Base-by-base conservation (phyloP, 495 filamentous ascomycete genomes). In the Tuber magnatum region DNA sequence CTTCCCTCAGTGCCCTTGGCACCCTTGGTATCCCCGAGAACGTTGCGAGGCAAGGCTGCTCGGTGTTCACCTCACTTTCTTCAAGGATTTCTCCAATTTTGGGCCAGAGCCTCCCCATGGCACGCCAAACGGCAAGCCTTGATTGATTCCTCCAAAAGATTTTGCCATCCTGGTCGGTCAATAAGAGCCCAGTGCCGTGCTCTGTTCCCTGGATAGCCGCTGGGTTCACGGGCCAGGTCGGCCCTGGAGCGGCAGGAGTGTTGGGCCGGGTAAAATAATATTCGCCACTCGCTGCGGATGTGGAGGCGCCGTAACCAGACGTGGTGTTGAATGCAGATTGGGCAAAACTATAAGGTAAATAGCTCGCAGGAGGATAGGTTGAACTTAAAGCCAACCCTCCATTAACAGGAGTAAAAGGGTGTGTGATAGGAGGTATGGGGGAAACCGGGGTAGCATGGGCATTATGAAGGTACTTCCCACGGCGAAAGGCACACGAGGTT, bases 81-180 rank as follows among this genome's bases (percentile, higher is more conserved):
- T 24, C 35, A 10, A 79, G 78, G 22, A 79, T 79, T 16, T 79
- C 77, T 20, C 61, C 76, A 12, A 79, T 78, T 43, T 79, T 79
- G 32, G 77, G 77, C 77, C 77, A 79, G 41, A 79, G 41, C 46
- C 77, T 74, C 65, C 78, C 79, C 77, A 79, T 79, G 35, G 77
- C 77, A 20, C 76, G 76, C 77, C 77, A 79, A 38, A 79, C 77
- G 40, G 72, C 77, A 35, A 72, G 72, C 46, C 77, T 74, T n/a
- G 77, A 72, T 48, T 79, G 76, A 32, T 79, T 79, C 39, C 68
- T 79, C 77, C 77, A 79, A 72, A 79, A 79, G 10, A 69, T 32
- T 43, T 71, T 78, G 5, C 77, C 76, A 20, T 79, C 76, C 9
- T 78, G 76, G 10, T 44, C 72, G 4, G 73, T 44, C 16, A 78